Conservation (phyloP, 2,329 filamentous ascomycete species). For the Huntiella omanensis region DNA sequence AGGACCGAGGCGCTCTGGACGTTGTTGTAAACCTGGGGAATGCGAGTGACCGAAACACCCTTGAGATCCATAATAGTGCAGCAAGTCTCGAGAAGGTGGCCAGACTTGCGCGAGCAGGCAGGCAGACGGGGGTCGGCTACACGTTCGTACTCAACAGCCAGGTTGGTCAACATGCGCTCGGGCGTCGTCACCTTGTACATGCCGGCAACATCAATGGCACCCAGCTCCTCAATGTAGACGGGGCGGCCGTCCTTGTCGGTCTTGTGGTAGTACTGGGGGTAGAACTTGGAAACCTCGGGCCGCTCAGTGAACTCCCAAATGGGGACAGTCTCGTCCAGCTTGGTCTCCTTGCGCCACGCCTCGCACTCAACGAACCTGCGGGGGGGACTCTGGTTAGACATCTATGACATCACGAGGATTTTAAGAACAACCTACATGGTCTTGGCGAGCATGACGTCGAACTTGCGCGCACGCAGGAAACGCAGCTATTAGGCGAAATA, state of each 20-base stretch:
- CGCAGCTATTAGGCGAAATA: constrained; percentile 37
- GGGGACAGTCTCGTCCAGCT: constrained; percentile 62
- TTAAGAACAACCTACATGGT: constrained; percentile 53
- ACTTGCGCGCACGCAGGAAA: constrained; percentile 88
- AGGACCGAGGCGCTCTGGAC: constrained; percentile 69
- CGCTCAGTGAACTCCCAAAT: constrained; percentile 82
- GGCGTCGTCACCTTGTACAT: constrained; percentile 86
- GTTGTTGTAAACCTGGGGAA: constrained; percentile 72
- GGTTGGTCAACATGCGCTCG: constrained; percentile 90
- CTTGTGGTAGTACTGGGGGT: constrained; percentile 99
- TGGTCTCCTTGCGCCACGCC: constrained; percentile 75
- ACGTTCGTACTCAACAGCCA: constrained; percentile 96
- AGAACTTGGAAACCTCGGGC: constrained; percentile 66
- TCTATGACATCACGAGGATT: not conserved
- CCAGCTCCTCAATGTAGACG: constrained; percentile 90
- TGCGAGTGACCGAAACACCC: constrained; percentile 69
- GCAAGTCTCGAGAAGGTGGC: constrained; percentile 84
- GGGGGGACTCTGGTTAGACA: constrained; percentile 4
- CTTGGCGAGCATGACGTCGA: constrained; percentile 68
- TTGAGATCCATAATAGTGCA: constrained; percentile 98
- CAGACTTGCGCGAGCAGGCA: constrained; percentile 82
- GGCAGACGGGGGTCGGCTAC: constrained; percentile 82
- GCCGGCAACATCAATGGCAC: constrained; percentile 73
- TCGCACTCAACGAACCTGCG: constrained; percentile 76
- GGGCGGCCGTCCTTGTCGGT: constrained; percentile 92